These are phyloP conservation scores for Heimioporus sp. DNA, from an alignment of 768 basidiomycete genomes.

Conservation along the genomic window DNA sequence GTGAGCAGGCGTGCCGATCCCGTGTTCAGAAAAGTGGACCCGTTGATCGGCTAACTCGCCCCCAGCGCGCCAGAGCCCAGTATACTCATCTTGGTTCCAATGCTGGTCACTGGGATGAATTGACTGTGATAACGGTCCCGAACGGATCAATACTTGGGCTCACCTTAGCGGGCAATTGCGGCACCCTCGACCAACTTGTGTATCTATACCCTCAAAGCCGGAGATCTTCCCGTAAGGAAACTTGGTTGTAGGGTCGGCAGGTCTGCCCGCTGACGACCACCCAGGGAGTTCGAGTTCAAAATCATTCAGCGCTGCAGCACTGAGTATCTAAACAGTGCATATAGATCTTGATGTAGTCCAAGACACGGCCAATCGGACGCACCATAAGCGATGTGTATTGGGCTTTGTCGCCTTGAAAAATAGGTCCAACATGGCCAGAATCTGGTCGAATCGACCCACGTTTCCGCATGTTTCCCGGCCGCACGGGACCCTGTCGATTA, in stretches of 20 bases:
- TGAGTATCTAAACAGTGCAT: neutral
- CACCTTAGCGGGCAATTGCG: conserved; percentile 18
- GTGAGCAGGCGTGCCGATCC: too few relatives aligned
- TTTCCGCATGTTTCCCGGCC: conserved; percentile 41
- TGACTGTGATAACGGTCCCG: neutral
- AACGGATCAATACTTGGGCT: neutral
- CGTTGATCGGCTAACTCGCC: conserved; percentile 12
- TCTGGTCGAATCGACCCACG: conserved; percentile 80
- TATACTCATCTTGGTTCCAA: conserved; percentile 10
- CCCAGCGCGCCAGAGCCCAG: conserved; percentile 11
- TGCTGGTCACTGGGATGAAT: conserved; percentile 6
- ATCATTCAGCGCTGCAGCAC: conserved; percentile 10
- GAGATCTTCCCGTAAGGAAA: conserved; percentile 21
- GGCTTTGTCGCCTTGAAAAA: conserved; percentile 70
- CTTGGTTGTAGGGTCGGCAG: conserved; percentile 8
- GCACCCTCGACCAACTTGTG: conserved; percentile 14
- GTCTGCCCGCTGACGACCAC: conserved; percentile 9
- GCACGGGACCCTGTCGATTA: conserved; percentile 44
- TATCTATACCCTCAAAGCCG: conserved; percentile 13
- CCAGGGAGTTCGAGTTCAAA: conserved; percentile 10
- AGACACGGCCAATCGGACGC: neutral
- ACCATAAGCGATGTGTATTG: conserved; percentile 77
- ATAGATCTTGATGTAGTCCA: conserved; percentile 24
- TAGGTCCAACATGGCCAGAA: conserved; percentile 64
- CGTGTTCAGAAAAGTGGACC: too few relatives aligned